A percentile compares a stretch with the other conserved stretches of the same genome.
These are phyloP conservation scores for Pseudonitzschia delicatissima DNA, from an alignment of 108 stramenopile species.

Conservation along the genomic window DNA sequence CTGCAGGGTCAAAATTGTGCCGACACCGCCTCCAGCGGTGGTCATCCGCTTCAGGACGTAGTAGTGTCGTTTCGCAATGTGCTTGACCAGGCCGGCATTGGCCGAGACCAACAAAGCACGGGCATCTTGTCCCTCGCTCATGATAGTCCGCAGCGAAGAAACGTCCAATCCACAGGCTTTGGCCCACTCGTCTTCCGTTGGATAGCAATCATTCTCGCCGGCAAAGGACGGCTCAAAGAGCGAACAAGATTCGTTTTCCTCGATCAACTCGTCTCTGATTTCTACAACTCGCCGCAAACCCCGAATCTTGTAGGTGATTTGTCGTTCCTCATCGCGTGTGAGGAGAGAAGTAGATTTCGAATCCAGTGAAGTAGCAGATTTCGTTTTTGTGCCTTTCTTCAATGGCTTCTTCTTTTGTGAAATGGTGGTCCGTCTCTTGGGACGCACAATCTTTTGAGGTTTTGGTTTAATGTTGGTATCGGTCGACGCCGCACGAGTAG, in stretches of 20 bases:
- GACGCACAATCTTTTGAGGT: slow-evolving; percentile 12
- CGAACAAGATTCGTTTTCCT: slow-evolving; percentile 16
- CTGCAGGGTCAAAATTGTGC: slow-evolving; percentile 67
- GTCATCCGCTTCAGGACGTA: slow-evolving; percentile 34
- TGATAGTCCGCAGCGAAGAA: slow-evolving; percentile 38
- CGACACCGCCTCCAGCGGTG: slow-evolving; percentile 54
- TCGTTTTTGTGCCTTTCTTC: slow-evolving; percentile 4
- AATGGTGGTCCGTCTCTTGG: slow-evolving; percentile 8
- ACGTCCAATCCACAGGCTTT: slow-evolving; percentile 59
- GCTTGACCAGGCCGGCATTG: slow-evolving; percentile 79
- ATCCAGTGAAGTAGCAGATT: too few species aligned
- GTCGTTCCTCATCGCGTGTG: slow-evolving; percentile 52
- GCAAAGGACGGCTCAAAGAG: not conserved
- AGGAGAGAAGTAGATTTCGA: slow-evolving; percentile 19
- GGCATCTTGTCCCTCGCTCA: slow-evolving; percentile 61
- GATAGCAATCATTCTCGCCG: slow-evolving; percentile 20
- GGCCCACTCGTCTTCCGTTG: slow-evolving; percentile 62
- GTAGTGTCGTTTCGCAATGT: slow-evolving; percentile 62
- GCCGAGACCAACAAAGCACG: slow-evolving; percentile 55
- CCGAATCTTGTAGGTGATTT: slow-evolving; percentile 42
- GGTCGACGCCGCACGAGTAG: not conserved
- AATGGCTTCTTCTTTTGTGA: not conserved
- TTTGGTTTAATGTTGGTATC: slow-evolving; percentile 3
- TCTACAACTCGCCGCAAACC: slow-evolving; percentile 39
- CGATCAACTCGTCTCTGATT: slow-evolving; percentile 47